Evolutionary conservation across 768 basidiomycete species (phyloP).

Genomic region (Phallus indusiatus): DNA sequence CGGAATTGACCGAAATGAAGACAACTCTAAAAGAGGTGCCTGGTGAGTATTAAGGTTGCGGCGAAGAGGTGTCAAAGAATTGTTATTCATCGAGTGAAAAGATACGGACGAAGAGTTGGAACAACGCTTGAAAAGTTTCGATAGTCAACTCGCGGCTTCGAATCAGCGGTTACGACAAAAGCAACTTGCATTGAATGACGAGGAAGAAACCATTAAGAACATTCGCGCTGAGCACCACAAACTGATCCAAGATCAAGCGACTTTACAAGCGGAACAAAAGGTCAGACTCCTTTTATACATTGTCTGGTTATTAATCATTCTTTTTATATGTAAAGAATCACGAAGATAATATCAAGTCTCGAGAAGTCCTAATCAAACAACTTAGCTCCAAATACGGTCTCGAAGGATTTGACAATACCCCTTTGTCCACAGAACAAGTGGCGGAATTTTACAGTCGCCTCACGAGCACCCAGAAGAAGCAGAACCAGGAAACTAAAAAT

Average conservation of each 20-base stretch:
- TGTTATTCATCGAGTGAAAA: conserved; percentile 19
- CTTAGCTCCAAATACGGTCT: conserved; percentile 61
- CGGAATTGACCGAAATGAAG: conserved; percentile 52
- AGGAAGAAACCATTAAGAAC: conserved; percentile 11
- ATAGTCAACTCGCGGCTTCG: conserved; percentile 10
- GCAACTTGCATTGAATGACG: conserved; percentile 42
- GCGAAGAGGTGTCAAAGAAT: background rate
- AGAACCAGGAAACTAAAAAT: conserved; percentile 54
- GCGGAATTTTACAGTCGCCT: conserved; percentile 64
- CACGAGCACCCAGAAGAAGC: conserved; percentile 49
- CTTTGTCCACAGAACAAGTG: conserved; percentile 62
- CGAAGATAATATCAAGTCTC: conserved; percentile 53
- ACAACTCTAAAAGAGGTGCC: conserved; percentile 56
- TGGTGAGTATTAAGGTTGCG: conserved; percentile 34
- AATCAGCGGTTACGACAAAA: conserved; percentile 20
- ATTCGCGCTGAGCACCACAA: conserved; percentile 45
- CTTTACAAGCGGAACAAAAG: conserved; percentile 64
- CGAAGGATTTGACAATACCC: conserved; percentile 61
- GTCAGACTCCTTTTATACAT: conserved; percentile 26
- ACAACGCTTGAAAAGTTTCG: conserved; percentile 25
- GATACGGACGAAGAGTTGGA: conserved; percentile 66
- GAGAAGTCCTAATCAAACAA: conserved; percentile 66
- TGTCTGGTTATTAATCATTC: background rate
- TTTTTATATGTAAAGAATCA: conserved; percentile 44
- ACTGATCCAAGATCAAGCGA: conserved; percentile 53